Base-by-base conservation (phyloP, 176 grass and related monocot genomes). In the Aegilops bicornis region DNA sequence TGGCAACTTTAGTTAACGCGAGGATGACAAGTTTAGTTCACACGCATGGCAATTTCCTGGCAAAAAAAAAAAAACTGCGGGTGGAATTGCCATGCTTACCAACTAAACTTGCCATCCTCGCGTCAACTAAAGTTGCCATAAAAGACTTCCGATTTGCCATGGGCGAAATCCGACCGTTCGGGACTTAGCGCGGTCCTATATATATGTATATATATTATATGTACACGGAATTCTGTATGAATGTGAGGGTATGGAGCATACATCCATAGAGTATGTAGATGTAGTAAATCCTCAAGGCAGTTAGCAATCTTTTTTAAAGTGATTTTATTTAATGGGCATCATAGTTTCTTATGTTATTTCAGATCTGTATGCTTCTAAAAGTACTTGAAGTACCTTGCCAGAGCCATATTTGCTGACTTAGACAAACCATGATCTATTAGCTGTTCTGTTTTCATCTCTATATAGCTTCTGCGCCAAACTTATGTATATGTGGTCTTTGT, bases 291-390 rank as follows among this genome's bases (percentile, higher is more conserved):
- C 20, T 50, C 11, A 25, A 52, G 35, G 17, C 64, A 25, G 40
- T 22, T 35, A 33, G 48, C 16, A 23, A 7, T 74, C 10, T 2
- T 65, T 76, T 42, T 64, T 63, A n/a, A 64, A 31, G 54, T 31
- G 3, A 20, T 64, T 58, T 73, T 69, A 33, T 86, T 77, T 48
- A 56, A 25, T 64, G 63, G 16, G 42, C 16, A 45, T 16, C 16
- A 14, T 73, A 56, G 31, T 90, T 82, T 56, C 42, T 40, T 63
- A 69, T 73, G 64, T 63, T 82, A 3, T 64, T 50, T 48, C 25
- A 65, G 31, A 81, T 68, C 66, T 22, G 43, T 85, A n/a, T 84
- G 75, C 56, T 67, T 73, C 42, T 73, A 73, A 45, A 66, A 65
- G 54, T 35, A 80, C 42, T 52, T 14, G 3, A 77, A 56, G 9